Conservation (phyloP, 1,139 yeast species). For the Diutina catenulata region DNA sequence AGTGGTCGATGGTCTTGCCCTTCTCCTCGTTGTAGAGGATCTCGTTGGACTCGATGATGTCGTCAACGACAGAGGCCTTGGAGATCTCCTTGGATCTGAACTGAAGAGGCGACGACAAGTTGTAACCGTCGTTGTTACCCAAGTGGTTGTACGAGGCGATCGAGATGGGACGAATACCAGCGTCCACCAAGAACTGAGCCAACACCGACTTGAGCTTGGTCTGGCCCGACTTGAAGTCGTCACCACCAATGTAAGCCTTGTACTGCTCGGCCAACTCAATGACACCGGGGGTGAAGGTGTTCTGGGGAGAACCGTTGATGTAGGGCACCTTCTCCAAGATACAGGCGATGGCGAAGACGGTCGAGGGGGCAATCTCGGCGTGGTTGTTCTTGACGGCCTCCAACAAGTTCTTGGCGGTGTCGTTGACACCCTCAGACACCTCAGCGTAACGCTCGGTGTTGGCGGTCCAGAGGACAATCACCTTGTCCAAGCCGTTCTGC, state of each 20-base stretch:
- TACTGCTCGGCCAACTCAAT: conserved; percentile 78
- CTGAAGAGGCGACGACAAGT: conserved; percentile 83
- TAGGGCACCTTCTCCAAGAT: conserved; percentile 82
- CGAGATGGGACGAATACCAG: conserved; percentile 90
- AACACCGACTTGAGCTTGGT: conserved; percentile 90
- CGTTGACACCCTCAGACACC: conserved; percentile 69
- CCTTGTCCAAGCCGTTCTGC: conserved; percentile 67
- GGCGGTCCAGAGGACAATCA: conserved; percentile 92
- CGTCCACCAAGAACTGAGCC: conserved; percentile 93
- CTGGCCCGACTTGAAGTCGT: conserved; percentile 95
- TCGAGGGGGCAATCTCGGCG: conserved; percentile 80
- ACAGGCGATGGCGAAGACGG: conserved; percentile 85
- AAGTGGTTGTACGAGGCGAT: conserved; percentile 93
- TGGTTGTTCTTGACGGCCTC: conserved; percentile 68
- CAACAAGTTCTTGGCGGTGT: conserved; percentile 72
- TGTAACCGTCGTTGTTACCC: conserved; percentile 94
- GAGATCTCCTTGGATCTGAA: conserved; percentile 94
- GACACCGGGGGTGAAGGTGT: conserved; percentile 93
- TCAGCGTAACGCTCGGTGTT: conserved; percentile 92
- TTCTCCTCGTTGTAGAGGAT: conserved; percentile 73
- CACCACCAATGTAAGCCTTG: conserved; percentile 83
- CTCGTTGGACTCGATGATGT: conserved; percentile 81
- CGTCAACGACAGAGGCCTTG: conserved; percentile 88
- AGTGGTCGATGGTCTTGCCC: conserved; percentile 79
- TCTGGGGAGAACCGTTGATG: conserved; percentile 95